These are phyloP conservation scores for Chrysanthemum seticuspe DNA, from an alignment of 129 eudicot species.

Conservation along the genomic window DNA sequence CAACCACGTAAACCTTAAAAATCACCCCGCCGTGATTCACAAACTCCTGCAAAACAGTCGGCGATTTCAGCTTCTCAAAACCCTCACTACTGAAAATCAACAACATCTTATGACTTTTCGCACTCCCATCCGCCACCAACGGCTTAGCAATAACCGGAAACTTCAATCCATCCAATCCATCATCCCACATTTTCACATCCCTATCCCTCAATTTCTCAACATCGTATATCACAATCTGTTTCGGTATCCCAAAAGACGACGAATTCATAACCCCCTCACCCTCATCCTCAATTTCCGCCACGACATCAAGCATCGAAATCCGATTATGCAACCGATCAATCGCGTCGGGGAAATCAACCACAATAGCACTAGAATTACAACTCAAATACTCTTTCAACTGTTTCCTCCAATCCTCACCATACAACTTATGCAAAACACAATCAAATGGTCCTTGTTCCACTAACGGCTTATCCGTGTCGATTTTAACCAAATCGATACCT, in stretches of 20 bases:
- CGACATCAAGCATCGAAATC: slow-evolving; percentile 74
- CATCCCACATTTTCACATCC: slow-evolving; percentile 28
- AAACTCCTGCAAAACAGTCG: slow-evolving; percentile 78
- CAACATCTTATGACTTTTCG: slow-evolving; percentile 77
- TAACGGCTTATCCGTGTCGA: slow-evolving; percentile 52
- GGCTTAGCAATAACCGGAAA: slow-evolving; percentile 88
- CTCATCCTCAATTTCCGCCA: slow-evolving; percentile 39
- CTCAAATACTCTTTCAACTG: slow-evolving; percentile 45
- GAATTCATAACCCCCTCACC: background rate
- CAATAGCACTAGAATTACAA: slow-evolving; percentile 40
- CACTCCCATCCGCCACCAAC: slow-evolving; percentile 80
- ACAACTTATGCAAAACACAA: slow-evolving; percentile 76
- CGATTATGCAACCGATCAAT: slow-evolving; percentile 76
- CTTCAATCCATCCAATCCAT: slow-evolving; percentile 54
- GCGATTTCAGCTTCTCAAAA: slow-evolving; percentile 52
- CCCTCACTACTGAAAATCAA: slow-evolving; percentile 56
- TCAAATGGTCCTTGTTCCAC: slow-evolving; percentile 85
- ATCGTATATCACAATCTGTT: slow-evolving; percentile 62
- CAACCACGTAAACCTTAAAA: slow-evolving; percentile 81
- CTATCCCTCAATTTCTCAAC: slow-evolving; percentile 27
- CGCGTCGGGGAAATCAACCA: slow-evolving; percentile 64
- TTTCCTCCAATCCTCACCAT: slow-evolving; percentile 64
- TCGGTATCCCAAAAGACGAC: slow-evolving; percentile 61
- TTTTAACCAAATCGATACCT: slow-evolving; percentile 65
- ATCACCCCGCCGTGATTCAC: slow-evolving; percentile 90